phyloP scores from a whole-genome alignment of 1,284 basidiomycete species.

The Schizopora paradoxa region DNA sequence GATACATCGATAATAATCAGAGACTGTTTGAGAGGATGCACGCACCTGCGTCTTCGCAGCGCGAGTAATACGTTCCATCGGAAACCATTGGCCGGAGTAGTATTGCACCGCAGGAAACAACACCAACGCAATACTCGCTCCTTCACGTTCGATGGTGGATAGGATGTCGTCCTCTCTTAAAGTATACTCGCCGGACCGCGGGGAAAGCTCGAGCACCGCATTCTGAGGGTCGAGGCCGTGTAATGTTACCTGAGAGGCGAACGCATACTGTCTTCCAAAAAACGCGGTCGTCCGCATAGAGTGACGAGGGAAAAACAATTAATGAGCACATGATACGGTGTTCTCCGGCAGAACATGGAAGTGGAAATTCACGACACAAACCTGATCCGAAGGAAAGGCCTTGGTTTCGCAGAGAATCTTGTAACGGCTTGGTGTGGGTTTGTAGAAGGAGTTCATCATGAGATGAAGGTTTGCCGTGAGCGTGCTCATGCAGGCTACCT shows the following conservation, averaged over 20 bases:
- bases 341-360: too few species aligned
- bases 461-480: conserved; percentile 94
- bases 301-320: conserved; percentile 7
- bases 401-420: conserved; percentile 95
- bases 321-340: too few species aligned
- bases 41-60: conserved; percentile 78
- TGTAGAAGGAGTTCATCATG: conserved; percentile 92
- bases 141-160: conserved; percentile 66
- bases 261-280: conserved; percentile 71
- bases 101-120: conserved; percentile 92
- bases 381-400: conserved; percentile 95
- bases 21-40: conserved; percentile 7
- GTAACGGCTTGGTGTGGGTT: conserved; percentile 76
- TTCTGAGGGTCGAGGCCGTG: conserved; percentile 76
- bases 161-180: conserved; percentile 91
- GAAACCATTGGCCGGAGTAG: conserved; percentile 96
- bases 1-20: neutral
- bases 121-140: conserved; percentile 77
- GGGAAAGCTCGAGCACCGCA: conserved; percentile 76
- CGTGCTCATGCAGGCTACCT: conserved; percentile 93
- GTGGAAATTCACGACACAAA: conserved; percentile 29
- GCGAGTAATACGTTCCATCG: conserved; percentile 77
- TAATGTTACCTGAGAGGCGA: conserved; percentile 79
- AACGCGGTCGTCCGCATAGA: neutral
- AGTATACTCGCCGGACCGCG: conserved; percentile 80